Evolutionary conservation across 2,329 filamentous ascomycete species (phyloP), one percentile per base, ranked within the genome.

Genomic region (Colletotrichum coccodes): DNA sequence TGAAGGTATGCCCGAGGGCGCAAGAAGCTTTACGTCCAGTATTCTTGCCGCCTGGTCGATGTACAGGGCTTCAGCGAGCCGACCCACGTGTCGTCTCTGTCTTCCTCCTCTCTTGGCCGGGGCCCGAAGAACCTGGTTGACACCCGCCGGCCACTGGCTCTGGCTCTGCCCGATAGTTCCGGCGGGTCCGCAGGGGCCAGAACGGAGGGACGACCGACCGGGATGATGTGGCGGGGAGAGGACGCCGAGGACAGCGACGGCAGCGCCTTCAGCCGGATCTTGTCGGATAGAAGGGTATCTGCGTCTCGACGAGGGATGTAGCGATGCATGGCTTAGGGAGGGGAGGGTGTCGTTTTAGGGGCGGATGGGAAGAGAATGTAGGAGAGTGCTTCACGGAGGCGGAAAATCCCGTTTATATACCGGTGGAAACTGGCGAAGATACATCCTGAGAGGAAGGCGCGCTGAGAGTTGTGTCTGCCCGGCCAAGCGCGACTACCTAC

Each of bases 31-130:
- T 71, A 89, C 90, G 46, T 86, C 85, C 34, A 97, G 83, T 16
- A 97, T 83, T 70, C 89, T 89, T 30, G 87, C 84, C 34, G 88
- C 84, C 52, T 89, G 90, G 76, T 97, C 90, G 69, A 98, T 86
- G n/a, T 93, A 88, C 59, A 98, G 84, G 3, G 96, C 96, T 18
- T 91, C 83, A 9, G 95, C 94, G 63, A 99, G 81, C 32, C 94
- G 89, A 46, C 88, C 87, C 74, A 92, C 89, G 75, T 97, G 92
- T 60, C 88, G 89, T 64, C 91, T 88, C 14, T 86, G 46, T 94
- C 89, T 42, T 92, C 89, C 42, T 88, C 85, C 1, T 83, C 76
- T 52, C 79, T 83, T 6, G 81, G 77, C 23, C 78, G 79, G 0
- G 77, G 68, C 6, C 76, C 77, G 0, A 82, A 79, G 63, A 89